Base-by-base conservation (phyloP, 768 basidiomycete species). In the Hypsizygus marmoreus region DNA sequence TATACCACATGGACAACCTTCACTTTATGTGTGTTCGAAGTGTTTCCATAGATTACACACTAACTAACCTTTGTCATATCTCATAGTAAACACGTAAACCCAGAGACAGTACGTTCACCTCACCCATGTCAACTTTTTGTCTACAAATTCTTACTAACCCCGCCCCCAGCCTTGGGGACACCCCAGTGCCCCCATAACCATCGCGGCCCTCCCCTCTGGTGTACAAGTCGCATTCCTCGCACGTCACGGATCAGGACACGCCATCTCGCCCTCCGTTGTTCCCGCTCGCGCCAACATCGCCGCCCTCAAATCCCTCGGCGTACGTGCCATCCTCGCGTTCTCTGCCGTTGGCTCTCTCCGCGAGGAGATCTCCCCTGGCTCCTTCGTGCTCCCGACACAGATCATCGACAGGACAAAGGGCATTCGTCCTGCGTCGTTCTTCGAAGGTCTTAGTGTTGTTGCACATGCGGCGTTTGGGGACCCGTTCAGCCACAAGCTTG, bases 351-450 rank as follows among this genome's bases (percentile, higher is more conserved):
- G 95, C 20, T 94, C 91, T 7, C 78, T 99, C 9, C 81, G 92
- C 32, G 95, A 99, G 64, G 93, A 97, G 59, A 91, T 97, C 66
- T 65, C 81, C 24, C 94, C 94, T 0, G 94, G 95, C 19, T 83
- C 92, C 49, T 93, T 97, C 65, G 75, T 81, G 41, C 80, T 98
- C 32, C 94, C 95, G 2, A 75, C 78, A 25, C 95, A 97, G 67
- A 88, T 97, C 71, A 97, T 98, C 65, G 95, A 98, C 66, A 81
- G 95, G 42, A 97, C 95, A 19, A 97, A 97, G 69, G 92, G 94
- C 9, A 72, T 95, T 30, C 82, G 95, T n/a, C 85, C 88, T 0
- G 77, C 85, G 3, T 87, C 84, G 16, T 97, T 90, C 75, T 99
- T 99, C 63, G 81, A 91, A 31, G 88, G 78, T 24, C 82, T 82